Evolutionary conservation across 164 flowering plant species (phyloP), one percentile per base, ranked within the genome.

Genomic region (Protea cynaroides): DNA sequence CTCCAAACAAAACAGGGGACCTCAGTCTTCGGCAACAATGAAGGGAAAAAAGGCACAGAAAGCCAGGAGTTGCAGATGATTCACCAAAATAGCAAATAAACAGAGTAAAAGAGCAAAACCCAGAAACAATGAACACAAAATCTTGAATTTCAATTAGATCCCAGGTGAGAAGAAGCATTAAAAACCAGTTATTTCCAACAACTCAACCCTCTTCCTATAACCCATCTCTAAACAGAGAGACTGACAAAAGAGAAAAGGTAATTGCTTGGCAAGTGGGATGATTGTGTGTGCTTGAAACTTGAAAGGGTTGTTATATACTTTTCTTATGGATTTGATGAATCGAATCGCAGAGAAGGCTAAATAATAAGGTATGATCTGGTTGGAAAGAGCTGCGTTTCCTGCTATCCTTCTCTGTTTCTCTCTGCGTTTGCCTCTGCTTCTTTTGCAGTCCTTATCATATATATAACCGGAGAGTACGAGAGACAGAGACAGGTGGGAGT

Each of bases 241-340:
- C 14, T n/a, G n/a, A n/a, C 13, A 17, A 37, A 46, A 17, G 50
- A 46, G 50, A 46, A 46, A 17, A 46, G 13, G 15, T 46, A 23
- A 3, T 46, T 46, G 50, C 50, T 46, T 46, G 13, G 50, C 50
- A 46, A 2, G 50, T 46, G 50, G 2, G 10, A 14, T 17, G 13
- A 46, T 2, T 9, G 13, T 10, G 11, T 46, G 50, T 8, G 37
- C 18, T 47, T 25, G 25, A 17, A n/a, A n/a, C n/a, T n/a, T n/a
- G 43, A 25, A 22, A 9, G 25, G 68, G 9, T 63, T 62, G 65
- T 67, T 58, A 25, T 65, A 46, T 53, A 72, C 57, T 34, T 55
- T 66, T 71, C 63, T 69, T 72, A n/a, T 68, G 82, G 83, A 80
- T 77, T 79, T 75, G 83, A 74, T 75, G 79, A 78, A 78, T 78